Percentiles rank a stretch among this genome's conserved stretches.
phyloP scores from a whole-genome alignment of 495 filamentous ascomycete genomes.

The Podospora australis region DNA sequence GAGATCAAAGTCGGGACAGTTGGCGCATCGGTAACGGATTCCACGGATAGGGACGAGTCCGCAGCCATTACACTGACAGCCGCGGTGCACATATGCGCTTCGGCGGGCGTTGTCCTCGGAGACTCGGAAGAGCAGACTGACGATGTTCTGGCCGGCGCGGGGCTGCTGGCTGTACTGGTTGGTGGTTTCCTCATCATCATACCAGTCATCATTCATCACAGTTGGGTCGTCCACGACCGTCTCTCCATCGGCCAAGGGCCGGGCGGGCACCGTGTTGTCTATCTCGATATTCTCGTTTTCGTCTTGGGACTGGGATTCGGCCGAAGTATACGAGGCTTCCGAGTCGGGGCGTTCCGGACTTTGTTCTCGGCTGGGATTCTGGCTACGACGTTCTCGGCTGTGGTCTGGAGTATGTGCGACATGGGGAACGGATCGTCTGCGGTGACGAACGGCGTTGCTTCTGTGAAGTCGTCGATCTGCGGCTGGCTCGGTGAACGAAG shows the following conservation, averaged over 20 bases:
- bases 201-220: conserved; percentile 53
- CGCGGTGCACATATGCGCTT: conserved; percentile 87
- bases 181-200: conserved; percentile 32
- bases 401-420: conserved; percentile 13
- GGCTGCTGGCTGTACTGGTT: conserved; percentile 33
- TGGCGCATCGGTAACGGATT: conserved; percentile 83
- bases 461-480: conserved; percentile 41
- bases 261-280: conserved; percentile 17
- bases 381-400: no score
- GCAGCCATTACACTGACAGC: conserved; percentile 88
- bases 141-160: conserved; percentile 65
- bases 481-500: conserved; percentile 17
- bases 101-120: conserved; percentile 73
- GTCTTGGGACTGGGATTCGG: conserved; percentile 43
- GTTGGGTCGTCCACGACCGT: conserved; percentile 50
- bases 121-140: conserved; percentile 69
- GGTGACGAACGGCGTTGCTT: conserved; percentile 53
- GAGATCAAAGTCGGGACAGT: conserved; percentile 87
- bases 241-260: conserved; percentile 45
- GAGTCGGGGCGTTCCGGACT: conserved; percentile 16
- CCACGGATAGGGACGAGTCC: conserved; percentile 80
- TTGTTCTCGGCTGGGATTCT: no score
- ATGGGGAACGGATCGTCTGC: conserved; percentile 27
- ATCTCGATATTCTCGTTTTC: conserved; percentile 36
- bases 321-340: conserved; percentile 27